Conservation (phyloP, 805 yeast species). For the Citeromyces nyonsensis region DNA sequence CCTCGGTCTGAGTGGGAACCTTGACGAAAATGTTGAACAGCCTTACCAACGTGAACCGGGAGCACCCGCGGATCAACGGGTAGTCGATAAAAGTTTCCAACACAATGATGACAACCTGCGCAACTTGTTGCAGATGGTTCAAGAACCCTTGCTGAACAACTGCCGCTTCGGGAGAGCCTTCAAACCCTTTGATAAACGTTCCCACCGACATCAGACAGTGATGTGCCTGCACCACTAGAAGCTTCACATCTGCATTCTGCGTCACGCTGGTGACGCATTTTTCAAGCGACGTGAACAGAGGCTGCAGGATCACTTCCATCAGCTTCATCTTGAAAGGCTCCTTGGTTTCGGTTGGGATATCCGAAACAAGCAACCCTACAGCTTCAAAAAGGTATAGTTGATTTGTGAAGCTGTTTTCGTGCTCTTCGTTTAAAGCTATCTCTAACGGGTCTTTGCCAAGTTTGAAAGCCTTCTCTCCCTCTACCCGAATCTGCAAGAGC, state of each 20-base stretch:
- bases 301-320: conserved; percentile 55
- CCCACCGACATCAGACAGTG: conserved; percentile 83
- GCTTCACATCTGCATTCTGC: conserved; percentile 18
- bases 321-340: conserved; percentile 23
- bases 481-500: conserved; percentile 42
- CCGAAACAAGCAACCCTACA: conserved; percentile 58
- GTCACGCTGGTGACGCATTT: conserved; percentile 29
- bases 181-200: conserved; percentile 78
- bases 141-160: conserved; percentile 9
- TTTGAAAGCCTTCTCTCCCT: conserved; percentile 6
- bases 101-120: conserved; percentile 74
- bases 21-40: conserved; percentile 59
- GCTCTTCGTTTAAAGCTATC: conserved; percentile 17
- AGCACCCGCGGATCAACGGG: conserved; percentile 68
- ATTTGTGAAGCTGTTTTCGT: conserved; percentile 56
- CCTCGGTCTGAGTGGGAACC: conserved; percentile 24
- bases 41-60: conserved; percentile 78
- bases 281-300: conserved; percentile 62
- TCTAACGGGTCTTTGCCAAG: conserved; percentile 7
- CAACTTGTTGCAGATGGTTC: conserved; percentile 18
- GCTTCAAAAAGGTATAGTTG: conserved; percentile 81
- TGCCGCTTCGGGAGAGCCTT: conserved; percentile 14
- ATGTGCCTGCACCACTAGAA: conserved; percentile 58
- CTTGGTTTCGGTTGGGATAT: conserved; percentile 20
- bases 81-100: conserved; percentile 56